These are phyloP conservation scores for Populus ilicifolia DNA, from an alignment of 345 rosid species.

Conservation along the genomic window DNA sequence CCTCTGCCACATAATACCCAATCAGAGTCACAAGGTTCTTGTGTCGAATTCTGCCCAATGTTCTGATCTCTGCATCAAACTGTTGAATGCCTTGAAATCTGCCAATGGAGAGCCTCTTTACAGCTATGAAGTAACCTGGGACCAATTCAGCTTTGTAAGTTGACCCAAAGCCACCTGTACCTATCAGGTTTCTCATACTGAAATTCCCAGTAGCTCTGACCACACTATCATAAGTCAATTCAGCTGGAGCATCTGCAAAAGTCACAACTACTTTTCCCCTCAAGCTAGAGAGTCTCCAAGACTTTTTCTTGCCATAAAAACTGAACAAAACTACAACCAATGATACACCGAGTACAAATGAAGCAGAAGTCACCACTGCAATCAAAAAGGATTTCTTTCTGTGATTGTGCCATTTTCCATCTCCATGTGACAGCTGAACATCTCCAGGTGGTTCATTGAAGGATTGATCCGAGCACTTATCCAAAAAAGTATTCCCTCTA, in stretches of 20 bases:
- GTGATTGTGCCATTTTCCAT: conserved; percentile 14
- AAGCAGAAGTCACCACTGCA: conserved; percentile 36
- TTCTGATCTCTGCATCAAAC: conserved; percentile 67
- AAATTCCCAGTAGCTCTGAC: conserved; percentile 55
- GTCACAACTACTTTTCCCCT: conserved; percentile 47
- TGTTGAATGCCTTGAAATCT: conserved; percentile 60
- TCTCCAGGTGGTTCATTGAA: conserved; percentile 8
- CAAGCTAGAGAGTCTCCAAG: conserved; percentile 20
- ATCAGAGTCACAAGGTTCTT: conserved; percentile 63
- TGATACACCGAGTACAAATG: conserved; percentile 26
- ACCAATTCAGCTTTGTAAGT: conserved; percentile 62
- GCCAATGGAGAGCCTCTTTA: conserved; percentile 59
- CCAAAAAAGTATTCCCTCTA: conserved; percentile 34
- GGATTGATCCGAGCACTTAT: conserved; percentile 28
- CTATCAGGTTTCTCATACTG: conserved; percentile 51
- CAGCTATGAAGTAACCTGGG: conserved; percentile 57
- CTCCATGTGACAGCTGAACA: conserved; percentile 17
- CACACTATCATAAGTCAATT: conserved; percentile 49
- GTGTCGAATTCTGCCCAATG: conserved; percentile 56
- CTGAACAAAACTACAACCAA: conserved; percentile 19
- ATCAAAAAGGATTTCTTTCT: conserved; percentile 28
- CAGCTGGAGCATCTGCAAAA: conserved; percentile 52
- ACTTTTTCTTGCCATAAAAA: conserved; percentile 30
- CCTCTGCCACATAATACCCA: conserved; percentile 52
- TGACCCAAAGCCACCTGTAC: conserved; percentile 67